Evolutionary conservation across 2,329 filamentous ascomycete genomes (phyloP), one percentile per base, ranked within the genome.

Genomic region (Clarireedia monteithiana): DNA sequence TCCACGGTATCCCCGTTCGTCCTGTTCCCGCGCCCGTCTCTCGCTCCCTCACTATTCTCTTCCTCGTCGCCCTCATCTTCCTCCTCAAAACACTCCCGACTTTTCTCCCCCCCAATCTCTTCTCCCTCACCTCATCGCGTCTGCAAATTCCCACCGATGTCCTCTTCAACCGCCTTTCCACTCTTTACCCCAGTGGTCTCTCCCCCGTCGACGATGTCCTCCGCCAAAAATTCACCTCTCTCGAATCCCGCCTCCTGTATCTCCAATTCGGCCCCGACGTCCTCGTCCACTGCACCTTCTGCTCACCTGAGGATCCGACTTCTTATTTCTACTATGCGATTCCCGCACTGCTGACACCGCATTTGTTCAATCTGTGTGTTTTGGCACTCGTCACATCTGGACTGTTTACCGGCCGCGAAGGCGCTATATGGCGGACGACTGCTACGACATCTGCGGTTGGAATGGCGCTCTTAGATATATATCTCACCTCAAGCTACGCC

Each of bases 81-180:
- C 70, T 88, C 51, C 65, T 84, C 57, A 78, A 82, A 57, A 84
- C 86, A 15, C 73, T 92, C 0, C 85, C 89, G 0, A 61, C 73
- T 57, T 84, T 90, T 66, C 75, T 81, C 5, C 86, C 88, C 4
- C 84, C 89, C 68, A 96, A 96, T 73, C 75, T 97, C 70, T 96
- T 97, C 77, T 68, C 71, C 30, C 71, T 76, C 17, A 96, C 92
- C 1, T 77, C 84, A 56, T 94, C 89, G 50, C 88, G 91, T 36
- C 82, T 97, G 17, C 88, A 91, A 66, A 92, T 88, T 44, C 85
- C 90, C n/a, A 85, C 82, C 44, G 88, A 92, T 67, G 85, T 95
- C 36, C 79, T 97, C 59, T 94, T 96, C 71, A 83, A 80, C 58
- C 88, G 92, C 15, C 78, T 97, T 9, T 72, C 78, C 4, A 70